phyloP scores from a whole-genome alignment of 2,329 filamentous ascomycete species.

The Didymella sp. region DNA sequence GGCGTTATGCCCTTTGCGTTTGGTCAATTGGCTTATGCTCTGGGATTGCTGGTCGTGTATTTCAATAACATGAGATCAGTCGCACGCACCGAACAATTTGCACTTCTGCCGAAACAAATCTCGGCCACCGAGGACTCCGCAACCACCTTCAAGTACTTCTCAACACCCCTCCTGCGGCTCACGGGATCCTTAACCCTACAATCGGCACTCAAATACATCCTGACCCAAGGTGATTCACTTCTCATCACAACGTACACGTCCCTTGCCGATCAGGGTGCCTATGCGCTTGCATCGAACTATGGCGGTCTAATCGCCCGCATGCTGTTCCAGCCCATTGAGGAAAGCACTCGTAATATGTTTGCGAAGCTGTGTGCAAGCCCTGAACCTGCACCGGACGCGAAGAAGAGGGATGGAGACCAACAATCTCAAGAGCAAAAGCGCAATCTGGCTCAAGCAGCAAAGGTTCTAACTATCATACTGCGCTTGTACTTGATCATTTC shows the following conservation, averaged over 20 bases:
- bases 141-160: slow-evolving; percentile 59
- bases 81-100: slow-evolving; percentile 68
- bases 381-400: slow-evolving; percentile 21
- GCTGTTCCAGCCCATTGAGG: slow-evolving; percentile 93
- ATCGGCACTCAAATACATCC: slow-evolving; percentile 86
- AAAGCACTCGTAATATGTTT: slow-evolving; percentile 89
- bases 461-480: slow-evolving; percentile 69
- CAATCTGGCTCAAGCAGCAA: slow-evolving; percentile 49
- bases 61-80: slow-evolving; percentile 64
- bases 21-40: slow-evolving; percentile 81
- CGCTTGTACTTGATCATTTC: slow-evolving; percentile 78
- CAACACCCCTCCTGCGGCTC: slow-evolving; percentile 72
- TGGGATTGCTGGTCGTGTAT: slow-evolving; percentile 74
- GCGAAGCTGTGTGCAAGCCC: slow-evolving; percentile 72
- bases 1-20: slow-evolving; percentile 89
- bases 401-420: slow-evolving; percentile 2
- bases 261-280: slow-evolving; percentile 83
- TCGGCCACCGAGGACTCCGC: slow-evolving; percentile 41
- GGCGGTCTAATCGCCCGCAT: slow-evolving; percentile 87
- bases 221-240: slow-evolving; percentile 93
- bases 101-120: slow-evolving; percentile 64
- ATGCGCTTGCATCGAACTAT: slow-evolving; percentile 91
- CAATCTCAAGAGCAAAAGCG: slow-evolving; percentile 27
- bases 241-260: slow-evolving; percentile 81
- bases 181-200: slow-evolving; percentile 86